phyloP scores from a whole-genome alignment of 768 basidiomycete species.

The Lactarius sp. region DNA sequence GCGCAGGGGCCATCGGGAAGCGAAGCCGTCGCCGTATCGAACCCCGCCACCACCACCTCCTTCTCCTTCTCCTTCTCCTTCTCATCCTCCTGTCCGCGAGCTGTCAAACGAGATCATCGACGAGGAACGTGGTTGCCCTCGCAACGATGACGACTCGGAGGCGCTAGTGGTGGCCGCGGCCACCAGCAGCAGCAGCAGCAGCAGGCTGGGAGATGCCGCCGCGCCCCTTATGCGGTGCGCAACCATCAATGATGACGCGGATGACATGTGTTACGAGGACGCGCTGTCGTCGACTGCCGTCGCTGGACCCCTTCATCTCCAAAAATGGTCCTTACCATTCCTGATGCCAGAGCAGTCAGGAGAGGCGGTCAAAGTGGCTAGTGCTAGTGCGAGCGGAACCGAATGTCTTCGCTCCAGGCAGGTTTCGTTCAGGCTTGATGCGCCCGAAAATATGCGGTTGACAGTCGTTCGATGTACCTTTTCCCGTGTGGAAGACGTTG shows the following conservation, averaged over 20 bases:
- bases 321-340: background rate
- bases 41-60: background rate
- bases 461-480: background rate
- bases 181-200: background rate
- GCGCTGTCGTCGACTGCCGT: background rate
- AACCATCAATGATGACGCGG: background rate
- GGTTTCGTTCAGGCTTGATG: background rate
- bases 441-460: background rate
- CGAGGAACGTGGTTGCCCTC: background rate
- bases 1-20: conserved; percentile 1
- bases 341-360: background rate
- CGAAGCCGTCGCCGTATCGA: background rate
- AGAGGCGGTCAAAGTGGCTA: background rate
- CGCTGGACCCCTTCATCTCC: background rate
- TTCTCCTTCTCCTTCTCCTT: background rate
- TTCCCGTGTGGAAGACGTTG: background rate
- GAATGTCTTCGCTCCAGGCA: background rate
- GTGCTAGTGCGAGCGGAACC: background rate
- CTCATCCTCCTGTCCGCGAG: background rate
- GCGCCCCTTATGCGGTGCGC: background rate
- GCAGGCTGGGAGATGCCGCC: background rate
- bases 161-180: background rate
- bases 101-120: background rate
- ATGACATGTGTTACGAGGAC: background rate
- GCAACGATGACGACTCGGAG: background rate